Conservation (phyloP, 2,329 filamentous ascomycete species). For the Fusarium pininemorale region DNA sequence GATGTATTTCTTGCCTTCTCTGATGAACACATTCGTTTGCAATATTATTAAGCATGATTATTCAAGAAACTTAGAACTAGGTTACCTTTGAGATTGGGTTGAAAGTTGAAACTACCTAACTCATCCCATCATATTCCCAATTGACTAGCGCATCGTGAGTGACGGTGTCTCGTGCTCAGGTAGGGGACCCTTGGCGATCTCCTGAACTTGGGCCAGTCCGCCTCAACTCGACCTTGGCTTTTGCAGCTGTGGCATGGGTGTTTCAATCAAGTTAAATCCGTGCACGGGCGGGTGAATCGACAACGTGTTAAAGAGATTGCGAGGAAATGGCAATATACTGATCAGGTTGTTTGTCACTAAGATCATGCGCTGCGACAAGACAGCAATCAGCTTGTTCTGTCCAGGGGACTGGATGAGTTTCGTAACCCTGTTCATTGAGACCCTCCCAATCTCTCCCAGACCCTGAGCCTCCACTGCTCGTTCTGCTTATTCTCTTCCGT, state of each 20-base stretch:
- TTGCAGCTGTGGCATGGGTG: neutral
- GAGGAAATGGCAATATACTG: conserved; percentile 22
- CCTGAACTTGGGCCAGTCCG: conserved; percentile 23
- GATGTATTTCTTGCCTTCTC: neutral
- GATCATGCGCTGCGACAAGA: neutral
- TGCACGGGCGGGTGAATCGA: conserved; percentile 7
- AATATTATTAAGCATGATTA: neutral
- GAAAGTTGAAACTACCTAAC: conserved; percentile 1
- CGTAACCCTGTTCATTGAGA: conserved; percentile 34
- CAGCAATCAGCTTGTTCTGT: neutral
- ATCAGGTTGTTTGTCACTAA: conserved; percentile 10
- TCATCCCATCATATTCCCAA: conserved; percentile 33
- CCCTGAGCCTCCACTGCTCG: conserved; percentile 28
- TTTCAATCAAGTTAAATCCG: conserved; percentile 1
- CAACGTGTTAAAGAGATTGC: conserved; percentile 8
- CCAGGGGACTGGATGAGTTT: conserved; percentile 30
- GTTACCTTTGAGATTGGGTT: neutral
- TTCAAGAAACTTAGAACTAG: neutral
- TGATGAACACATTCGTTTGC: neutral
- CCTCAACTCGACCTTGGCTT: conserved; percentile 21
- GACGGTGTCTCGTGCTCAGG: conserved; percentile 28
- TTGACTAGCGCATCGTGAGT: conserved; percentile 19
- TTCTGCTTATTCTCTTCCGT: conserved; percentile 17
- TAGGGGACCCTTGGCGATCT: conserved; percentile 32
- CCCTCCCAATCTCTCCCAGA: conserved; percentile 38